Conservation (phyloP, 495 filamentous ascomycete genomes). For the Xeromyces bisporus region DNA sequence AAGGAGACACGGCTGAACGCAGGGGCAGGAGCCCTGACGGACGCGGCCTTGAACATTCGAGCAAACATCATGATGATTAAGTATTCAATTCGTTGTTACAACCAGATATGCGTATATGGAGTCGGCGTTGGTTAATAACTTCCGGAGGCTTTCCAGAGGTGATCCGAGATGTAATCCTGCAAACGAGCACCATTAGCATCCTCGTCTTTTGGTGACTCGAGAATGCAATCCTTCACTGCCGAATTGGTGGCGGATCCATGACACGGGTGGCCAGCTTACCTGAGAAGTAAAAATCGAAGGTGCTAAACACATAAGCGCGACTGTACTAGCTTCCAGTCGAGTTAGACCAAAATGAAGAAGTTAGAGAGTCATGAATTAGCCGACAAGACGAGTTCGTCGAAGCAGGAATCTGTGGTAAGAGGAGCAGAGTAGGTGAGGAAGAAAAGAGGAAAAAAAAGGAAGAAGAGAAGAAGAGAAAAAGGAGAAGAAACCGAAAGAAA, state of each 20-base stretch:
- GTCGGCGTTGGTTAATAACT: slow-evolving; percentile 35
- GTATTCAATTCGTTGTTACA: slow-evolving; percentile 25
- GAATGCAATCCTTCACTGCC: no score
- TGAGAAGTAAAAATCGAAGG: slow-evolving; percentile 91
- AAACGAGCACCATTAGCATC: slow-evolving; percentile 9
- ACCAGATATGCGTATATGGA: no score
- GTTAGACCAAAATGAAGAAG: slow-evolving; percentile 6
- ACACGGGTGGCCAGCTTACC: slow-evolving; percentile 37
- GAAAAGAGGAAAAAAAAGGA: slow-evolving; percentile 4
- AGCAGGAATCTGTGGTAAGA: background rate
- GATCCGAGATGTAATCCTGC: slow-evolving; percentile 95
- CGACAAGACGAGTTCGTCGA: background rate
- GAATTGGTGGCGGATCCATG: slow-evolving; percentile 1
- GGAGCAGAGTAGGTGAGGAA: background rate
- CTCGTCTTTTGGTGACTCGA: no score
- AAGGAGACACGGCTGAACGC: slow-evolving; percentile 31
- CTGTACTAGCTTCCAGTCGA: slow-evolving; percentile 26
- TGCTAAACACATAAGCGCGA: slow-evolving; percentile 88
- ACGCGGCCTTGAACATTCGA: slow-evolving; percentile 42
- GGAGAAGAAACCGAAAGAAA: slow-evolving; percentile 6
- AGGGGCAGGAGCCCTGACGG: slow-evolving; percentile 36
- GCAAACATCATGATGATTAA: slow-evolving; percentile 46
- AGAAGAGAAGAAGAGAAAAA: slow-evolving; percentile 8
- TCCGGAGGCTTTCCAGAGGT: slow-evolving; percentile 90
- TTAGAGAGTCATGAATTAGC: slow-evolving; percentile 16